Evolutionary conservation across 225 moss, liverwort and hornwort species (phyloP).

Genomic region (Takakia lepidozioides): DNA sequence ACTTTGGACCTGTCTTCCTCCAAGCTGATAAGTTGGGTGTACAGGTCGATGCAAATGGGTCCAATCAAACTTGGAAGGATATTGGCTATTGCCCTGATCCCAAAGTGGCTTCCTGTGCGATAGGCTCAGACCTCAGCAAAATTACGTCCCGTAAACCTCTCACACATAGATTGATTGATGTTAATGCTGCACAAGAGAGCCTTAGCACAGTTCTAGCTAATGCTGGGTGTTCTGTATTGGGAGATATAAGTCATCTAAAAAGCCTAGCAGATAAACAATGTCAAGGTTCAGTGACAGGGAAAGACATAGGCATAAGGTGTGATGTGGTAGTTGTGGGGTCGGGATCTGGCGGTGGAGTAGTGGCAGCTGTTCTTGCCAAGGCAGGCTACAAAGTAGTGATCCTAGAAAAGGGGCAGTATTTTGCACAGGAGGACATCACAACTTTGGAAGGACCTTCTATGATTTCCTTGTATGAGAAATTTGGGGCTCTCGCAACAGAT

Average conservation of each 20-base stretch:
- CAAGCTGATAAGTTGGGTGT: no score
- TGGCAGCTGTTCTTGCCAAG: slow-evolving; percentile 59
- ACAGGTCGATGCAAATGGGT: slow-evolving; percentile 40
- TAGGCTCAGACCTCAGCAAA: background rate
- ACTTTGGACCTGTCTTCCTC: no score
- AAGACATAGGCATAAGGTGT: slow-evolving; percentile 46
- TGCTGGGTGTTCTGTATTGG: slow-evolving; percentile 37
- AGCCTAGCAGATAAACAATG: background rate
- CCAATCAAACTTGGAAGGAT: slow-evolving; percentile 64
- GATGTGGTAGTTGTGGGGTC: slow-evolving; percentile 79
- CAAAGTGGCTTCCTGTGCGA: slow-evolving; percentile 14
- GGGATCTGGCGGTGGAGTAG: slow-evolving; percentile 75
- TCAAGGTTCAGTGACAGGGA: slow-evolving; percentile 1
- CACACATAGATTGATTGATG: slow-evolving; percentile 50
- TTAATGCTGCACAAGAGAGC: slow-evolving; percentile 11
- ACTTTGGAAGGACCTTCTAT: slow-evolving; percentile 49
- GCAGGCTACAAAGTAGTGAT: slow-evolving; percentile 70
- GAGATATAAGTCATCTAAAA: slow-evolving; percentile 21
- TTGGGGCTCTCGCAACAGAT: slow-evolving; percentile 40
- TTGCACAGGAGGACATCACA: slow-evolving; percentile 51
- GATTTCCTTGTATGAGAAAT: slow-evolving; percentile 34
- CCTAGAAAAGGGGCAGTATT: slow-evolving; percentile 72
- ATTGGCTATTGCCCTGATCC: slow-evolving; percentile 59
- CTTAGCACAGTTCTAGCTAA: slow-evolving; percentile 29
- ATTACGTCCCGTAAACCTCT: slow-evolving; percentile 34